phyloP scores from a whole-genome alignment of 495 filamentous ascomycete genomes.

The Lasiosphaeria hispida region DNA sequence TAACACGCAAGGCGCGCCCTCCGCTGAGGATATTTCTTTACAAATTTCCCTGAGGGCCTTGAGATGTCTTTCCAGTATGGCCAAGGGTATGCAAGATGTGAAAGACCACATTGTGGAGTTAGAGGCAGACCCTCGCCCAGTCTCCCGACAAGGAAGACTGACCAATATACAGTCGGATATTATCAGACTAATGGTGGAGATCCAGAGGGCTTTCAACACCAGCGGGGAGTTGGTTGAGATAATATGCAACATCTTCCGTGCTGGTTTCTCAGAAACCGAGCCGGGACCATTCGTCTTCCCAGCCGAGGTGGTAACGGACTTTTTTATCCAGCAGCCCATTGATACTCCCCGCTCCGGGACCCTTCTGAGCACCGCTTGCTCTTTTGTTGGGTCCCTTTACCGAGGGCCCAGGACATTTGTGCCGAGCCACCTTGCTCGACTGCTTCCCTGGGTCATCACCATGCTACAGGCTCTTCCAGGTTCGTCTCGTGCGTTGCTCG shows the following conservation, averaged over 20 bases:
- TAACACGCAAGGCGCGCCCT: slow-evolving; percentile 18
- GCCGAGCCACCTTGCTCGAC: slow-evolving; percentile 45
- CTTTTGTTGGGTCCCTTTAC: slow-evolving; percentile 67
- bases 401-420: slow-evolving; percentile 41
- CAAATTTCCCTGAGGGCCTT: slow-evolving; percentile 63
- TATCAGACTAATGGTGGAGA: slow-evolving; percentile 50
- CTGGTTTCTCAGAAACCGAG: slow-evolving; percentile 74
- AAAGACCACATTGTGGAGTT: slow-evolving; percentile 68
- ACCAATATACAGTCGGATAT: slow-evolving; percentile 43
- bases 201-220: slow-evolving; percentile 54
- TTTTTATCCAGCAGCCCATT: slow-evolving; percentile 61
- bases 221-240: slow-evolving; percentile 72
- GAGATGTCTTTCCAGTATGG: slow-evolving; percentile 72
- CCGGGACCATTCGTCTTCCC: slow-evolving; percentile 79
- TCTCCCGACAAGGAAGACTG: slow-evolving; percentile 12
- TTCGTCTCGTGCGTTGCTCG: slow-evolving; percentile 30
- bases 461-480: slow-evolving; percentile 63
- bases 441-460: slow-evolving; percentile 64
- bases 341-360: slow-evolving; percentile 67
- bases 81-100: slow-evolving; percentile 72
- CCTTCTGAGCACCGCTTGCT: slow-evolving; percentile 74
- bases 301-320: slow-evolving; percentile 65
- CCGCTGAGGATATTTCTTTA: slow-evolving; percentile 42
- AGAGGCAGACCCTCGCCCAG: slow-evolving; percentile 38
- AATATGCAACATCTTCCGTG: slow-evolving; percentile 70